Conservation (phyloP, 306 rosid genomes). For the Oxytropis ochrocephala region DNA sequence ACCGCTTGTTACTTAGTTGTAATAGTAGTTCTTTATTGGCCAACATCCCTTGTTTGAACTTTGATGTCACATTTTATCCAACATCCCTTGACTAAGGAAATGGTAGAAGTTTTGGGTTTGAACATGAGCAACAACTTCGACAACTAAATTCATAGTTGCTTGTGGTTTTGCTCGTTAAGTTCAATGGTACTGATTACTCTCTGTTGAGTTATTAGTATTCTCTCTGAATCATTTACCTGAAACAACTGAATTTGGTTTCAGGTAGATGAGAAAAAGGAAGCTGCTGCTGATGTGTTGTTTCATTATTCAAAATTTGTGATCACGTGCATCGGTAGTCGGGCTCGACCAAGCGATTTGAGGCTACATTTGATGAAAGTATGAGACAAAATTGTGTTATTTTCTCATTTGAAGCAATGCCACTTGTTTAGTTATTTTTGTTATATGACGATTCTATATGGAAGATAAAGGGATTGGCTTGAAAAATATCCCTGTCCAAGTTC, state of each 20-base stretch:
- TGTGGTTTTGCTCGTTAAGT: neutral
- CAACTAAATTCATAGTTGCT: neutral
- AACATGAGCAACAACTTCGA: neutral
- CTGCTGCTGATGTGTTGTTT: constrained; percentile 80
- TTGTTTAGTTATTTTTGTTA: neutral
- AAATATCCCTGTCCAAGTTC: constrained; percentile 4
- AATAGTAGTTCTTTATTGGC: neutral
- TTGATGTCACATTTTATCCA: neutral
- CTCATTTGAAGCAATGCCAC: neutral
- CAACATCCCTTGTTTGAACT: neutral
- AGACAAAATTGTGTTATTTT: neutral
- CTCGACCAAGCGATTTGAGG: constrained; percentile 74
- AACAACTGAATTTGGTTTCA: constrained; percentile 25
- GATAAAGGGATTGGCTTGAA: neutral
- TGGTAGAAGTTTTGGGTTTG: neutral
- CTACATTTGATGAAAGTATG: constrained; percentile 92
- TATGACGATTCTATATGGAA: neutral
- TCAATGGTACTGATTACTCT: neutral
- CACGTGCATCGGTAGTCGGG: constrained; percentile 70
- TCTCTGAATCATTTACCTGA: constrained; percentile 7
- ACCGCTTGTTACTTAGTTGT: neutral
- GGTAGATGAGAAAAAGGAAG: constrained; percentile 74
- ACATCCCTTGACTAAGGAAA: neutral
- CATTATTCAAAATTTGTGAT: constrained; percentile 79
- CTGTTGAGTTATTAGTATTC: neutral